These are phyloP conservation scores for Fusarium mundagurra DNA, from an alignment of 2,329 filamentous ascomycete species.

Conservation along the genomic window DNA sequence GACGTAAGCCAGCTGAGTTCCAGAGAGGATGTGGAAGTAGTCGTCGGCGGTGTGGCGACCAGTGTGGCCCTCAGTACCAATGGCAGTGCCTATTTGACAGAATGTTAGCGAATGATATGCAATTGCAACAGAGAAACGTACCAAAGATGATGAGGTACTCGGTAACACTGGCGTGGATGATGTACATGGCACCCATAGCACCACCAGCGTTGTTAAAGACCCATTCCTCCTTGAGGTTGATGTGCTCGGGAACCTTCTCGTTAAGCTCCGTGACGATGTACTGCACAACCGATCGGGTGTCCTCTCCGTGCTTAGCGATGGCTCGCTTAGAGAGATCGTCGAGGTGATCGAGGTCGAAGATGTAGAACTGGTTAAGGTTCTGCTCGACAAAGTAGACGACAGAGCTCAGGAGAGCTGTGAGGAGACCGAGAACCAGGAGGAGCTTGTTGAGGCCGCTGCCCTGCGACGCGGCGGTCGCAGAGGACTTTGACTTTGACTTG, in stretches of 20 bases:
- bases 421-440: slow-evolving; percentile 61
- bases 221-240: slow-evolving; percentile 83
- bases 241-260: slow-evolving; percentile 58
- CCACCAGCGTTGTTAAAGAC: slow-evolving; percentile 92
- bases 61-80: slow-evolving; percentile 88
- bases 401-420: slow-evolving; percentile 64
- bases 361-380: slow-evolving; percentile 74
- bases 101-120: slow-evolving; percentile 9
- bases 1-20: slow-evolving; percentile 79
- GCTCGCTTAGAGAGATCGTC: slow-evolving; percentile 74
- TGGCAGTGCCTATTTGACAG: slow-evolving; percentile 63
- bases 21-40: slow-evolving; percentile 90
- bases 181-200: slow-evolving; percentile 91
- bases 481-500: slow-evolving; percentile 34
- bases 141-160: slow-evolving; percentile 92
- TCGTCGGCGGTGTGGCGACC: slow-evolving; percentile 92
- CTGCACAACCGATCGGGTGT: slow-evolving; percentile 74
- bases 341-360: slow-evolving; percentile 76
- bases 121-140: slow-evolving; percentile 34
- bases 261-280: slow-evolving; percentile 76
- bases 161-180: slow-evolving; percentile 89
- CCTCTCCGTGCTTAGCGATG: slow-evolving; percentile 75
- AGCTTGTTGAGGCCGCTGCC: slow-evolving; percentile 48
- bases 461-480: slow-evolving; percentile 30
- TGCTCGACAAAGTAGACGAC: slow-evolving; percentile 66